A percentile compares a stretch with the other conserved stretches of the same genome.
Conservation (phyloP, 805 yeast genomes). For the Zygoascus bituminiphila region DNA sequence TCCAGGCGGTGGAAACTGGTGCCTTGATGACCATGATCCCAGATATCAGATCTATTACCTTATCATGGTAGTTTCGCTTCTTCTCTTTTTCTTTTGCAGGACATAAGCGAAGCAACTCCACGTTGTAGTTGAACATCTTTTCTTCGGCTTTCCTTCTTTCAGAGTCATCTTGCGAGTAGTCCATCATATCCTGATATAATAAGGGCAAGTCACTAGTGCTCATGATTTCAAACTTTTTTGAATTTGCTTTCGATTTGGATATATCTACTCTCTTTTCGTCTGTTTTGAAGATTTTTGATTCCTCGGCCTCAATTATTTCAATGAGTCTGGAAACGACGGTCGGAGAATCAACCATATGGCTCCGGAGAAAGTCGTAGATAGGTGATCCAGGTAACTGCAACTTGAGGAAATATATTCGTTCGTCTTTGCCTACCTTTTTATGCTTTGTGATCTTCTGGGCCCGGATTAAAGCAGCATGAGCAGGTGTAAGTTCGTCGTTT, state of each 20-base stretch:
- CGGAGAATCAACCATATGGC: slow-evolving; percentile 23
- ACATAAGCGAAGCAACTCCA: slow-evolving; percentile 43
- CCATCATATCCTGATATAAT: slow-evolving; percentile 49
- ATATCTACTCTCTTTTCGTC: not conserved
- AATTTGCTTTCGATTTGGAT: slow-evolving; percentile 12
- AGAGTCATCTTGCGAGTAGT: slow-evolving; percentile 53
- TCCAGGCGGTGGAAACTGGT: slow-evolving; percentile 61
- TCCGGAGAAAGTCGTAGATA: slow-evolving; percentile 23
- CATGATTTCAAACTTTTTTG: slow-evolving; percentile 16
- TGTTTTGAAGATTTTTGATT: slow-evolving; percentile 17
- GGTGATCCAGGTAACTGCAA: slow-evolving; percentile 26
- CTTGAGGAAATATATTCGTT: slow-evolving; percentile 12
- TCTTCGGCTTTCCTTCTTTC: slow-evolving; percentile 53
- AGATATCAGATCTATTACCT: slow-evolving; percentile 49
- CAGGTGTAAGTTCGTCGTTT: slow-evolving; percentile 18
- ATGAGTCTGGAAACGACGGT: slow-evolving; percentile 21
- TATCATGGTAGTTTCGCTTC: slow-evolving; percentile 34
- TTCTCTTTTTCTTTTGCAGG: slow-evolving; percentile 33
- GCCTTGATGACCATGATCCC: slow-evolving; percentile 68
- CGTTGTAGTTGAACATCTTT: slow-evolving; percentile 47
- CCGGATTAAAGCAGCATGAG: slow-evolving; percentile 18
- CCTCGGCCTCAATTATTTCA: slow-evolving; percentile 19
- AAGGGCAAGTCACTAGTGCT: slow-evolving; percentile 31
- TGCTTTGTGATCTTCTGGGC: slow-evolving; percentile 12
- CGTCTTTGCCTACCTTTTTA: slow-evolving; percentile 12